Evolutionary conservation across 2,329 filamentous ascomycete genomes (phyloP).

Genomic region (Coleophoma crateriformis): DNA sequence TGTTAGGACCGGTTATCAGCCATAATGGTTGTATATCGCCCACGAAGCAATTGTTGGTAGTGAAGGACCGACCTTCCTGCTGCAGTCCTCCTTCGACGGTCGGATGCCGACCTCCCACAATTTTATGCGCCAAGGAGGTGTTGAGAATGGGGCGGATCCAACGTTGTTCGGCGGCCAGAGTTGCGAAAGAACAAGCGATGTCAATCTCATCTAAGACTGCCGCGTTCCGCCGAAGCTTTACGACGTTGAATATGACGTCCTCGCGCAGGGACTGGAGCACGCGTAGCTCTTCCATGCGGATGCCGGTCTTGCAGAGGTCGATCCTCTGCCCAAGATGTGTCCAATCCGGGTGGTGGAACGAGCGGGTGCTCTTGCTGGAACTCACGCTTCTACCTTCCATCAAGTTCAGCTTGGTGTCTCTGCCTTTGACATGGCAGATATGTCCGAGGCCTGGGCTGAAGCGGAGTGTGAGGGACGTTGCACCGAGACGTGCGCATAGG

Average conservation of each 20-base stretch:
- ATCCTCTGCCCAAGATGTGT: constrained; percentile 72
- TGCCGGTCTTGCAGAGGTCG: constrained; percentile 71
- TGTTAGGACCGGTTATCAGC: constrained; percentile 83
- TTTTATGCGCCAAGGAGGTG: constrained; percentile 59
- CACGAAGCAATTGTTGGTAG: constrained; percentile 79
- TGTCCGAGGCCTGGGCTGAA: constrained; percentile 87
- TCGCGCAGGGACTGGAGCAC: constrained; percentile 73
- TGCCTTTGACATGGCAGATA: constrained; percentile 84
- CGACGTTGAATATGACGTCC: constrained; percentile 72
- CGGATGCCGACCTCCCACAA: constrained; percentile 83
- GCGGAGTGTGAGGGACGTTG: constrained; percentile 66
- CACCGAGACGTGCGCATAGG: constrained; percentile 56
- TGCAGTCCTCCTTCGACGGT: constrained; percentile 82
- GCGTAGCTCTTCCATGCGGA: constrained; percentile 76
- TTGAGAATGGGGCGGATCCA: constrained; percentile 72
- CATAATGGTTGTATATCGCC: constrained; percentile 61
- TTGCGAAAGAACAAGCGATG: constrained; percentile 79
- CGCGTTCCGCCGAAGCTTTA: constrained; percentile 84
- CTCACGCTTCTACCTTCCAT: constrained; percentile 52
- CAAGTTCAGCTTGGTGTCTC: constrained; percentile 45
- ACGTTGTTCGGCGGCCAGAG: constrained; percentile 67
- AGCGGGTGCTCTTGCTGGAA: constrained; percentile 76
- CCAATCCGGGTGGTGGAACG: constrained; percentile 83
- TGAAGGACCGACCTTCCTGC: constrained; percentile 75
- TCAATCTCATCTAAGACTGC: constrained; percentile 91